Conservation (phyloP, 371 early-diverging fungal genomes). For the Mortierella sp. region DNA sequence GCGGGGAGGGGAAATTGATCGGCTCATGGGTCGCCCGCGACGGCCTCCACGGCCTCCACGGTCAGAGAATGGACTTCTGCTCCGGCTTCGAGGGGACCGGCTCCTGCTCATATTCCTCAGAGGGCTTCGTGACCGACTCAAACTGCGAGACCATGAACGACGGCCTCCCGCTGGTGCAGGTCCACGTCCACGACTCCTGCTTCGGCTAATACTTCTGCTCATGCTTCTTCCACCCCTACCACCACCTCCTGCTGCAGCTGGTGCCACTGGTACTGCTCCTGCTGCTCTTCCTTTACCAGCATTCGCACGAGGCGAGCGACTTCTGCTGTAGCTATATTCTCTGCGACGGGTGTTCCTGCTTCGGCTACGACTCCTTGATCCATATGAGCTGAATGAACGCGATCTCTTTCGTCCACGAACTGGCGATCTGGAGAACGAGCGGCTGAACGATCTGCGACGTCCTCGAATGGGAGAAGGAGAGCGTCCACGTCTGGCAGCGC, state of each 20-base stretch:
- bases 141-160: conserved; percentile 42
- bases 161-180: conserved; percentile 29
- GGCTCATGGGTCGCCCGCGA: conserved; percentile 42
- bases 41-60: conserved; percentile 34
- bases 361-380: conserved; percentile 50
- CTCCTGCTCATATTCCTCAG: conserved; percentile 32
- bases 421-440: conserved; percentile 51
- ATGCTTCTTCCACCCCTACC: conserved; percentile 17
- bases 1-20: conserved; percentile 44
- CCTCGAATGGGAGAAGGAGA: conserved; percentile 39
- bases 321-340: conserved; percentile 33
- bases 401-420: conserved; percentile 52
- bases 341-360: conserved; percentile 32
- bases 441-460: conserved; percentile 37
- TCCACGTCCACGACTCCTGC: conserved; percentile 41
- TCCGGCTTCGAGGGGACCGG: conserved; percentile 31
- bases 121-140: conserved; percentile 37
- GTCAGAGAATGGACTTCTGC: conserved; percentile 36
- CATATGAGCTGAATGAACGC: conserved; percentile 50
- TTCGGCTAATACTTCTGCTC: conserved; percentile 22
- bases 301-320: conserved; percentile 40
- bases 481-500: conserved; percentile 34
- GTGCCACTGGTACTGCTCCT: conserved; percentile 17
- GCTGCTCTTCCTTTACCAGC: conserved; percentile 21
- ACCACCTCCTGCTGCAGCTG: not conserved